A percentile compares a stretch with the other conserved stretches of the same genome.
Conservation (phyloP, 2,329 filamentous ascomycete species). For the Alternaria gansuensis region DNA sequence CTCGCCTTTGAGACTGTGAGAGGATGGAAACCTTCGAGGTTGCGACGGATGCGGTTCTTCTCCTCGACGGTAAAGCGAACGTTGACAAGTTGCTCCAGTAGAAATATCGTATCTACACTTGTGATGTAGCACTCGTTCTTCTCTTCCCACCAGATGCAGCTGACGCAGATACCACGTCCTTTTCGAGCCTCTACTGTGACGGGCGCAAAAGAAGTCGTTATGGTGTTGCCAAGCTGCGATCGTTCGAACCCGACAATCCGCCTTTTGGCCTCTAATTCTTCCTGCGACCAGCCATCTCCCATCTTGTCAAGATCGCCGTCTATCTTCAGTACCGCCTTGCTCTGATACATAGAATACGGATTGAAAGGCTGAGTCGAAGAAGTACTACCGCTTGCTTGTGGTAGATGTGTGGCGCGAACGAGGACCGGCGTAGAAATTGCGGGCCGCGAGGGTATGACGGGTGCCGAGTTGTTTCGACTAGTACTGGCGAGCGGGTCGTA, state of each 20-base stretch:
- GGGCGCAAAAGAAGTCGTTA: slow-evolving; percentile 80
- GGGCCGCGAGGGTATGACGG: slow-evolving; percentile 58
- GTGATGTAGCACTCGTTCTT: slow-evolving; percentile 92
- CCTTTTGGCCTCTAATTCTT: slow-evolving; percentile 80
- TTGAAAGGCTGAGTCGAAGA: slow-evolving; percentile 65
- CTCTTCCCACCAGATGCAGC: slow-evolving; percentile 97
- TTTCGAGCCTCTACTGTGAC: slow-evolving; percentile 81
- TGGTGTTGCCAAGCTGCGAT: slow-evolving; percentile 80
- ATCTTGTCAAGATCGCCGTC: slow-evolving; percentile 85
- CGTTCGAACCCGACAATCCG: slow-evolving; percentile 90
- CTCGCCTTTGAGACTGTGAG: slow-evolving; percentile 94
- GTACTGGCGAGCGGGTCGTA: slow-evolving; percentile 59
- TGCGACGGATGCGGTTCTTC: slow-evolving; percentile 96
- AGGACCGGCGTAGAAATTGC: slow-evolving; percentile 64
- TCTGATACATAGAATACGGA: slow-evolving; percentile 79
- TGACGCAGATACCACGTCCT: slow-evolving; percentile 89
- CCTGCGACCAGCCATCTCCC: slow-evolving; percentile 81
- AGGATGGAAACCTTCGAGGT: slow-evolving; percentile 92
- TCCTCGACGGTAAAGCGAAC: slow-evolving; percentile 93
- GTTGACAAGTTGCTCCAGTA: slow-evolving; percentile 90
- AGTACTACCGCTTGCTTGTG: slow-evolving; percentile 58
- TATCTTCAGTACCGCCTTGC: slow-evolving; percentile 84
- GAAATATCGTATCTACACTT: slow-evolving; percentile 93
- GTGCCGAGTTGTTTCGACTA: slow-evolving; percentile 52
- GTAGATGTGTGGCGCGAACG: slow-evolving; percentile 73